Evolutionary conservation across 2,329 filamentous ascomycete species (phyloP).

Genomic region (Rutstroemia sydowiana): DNA sequence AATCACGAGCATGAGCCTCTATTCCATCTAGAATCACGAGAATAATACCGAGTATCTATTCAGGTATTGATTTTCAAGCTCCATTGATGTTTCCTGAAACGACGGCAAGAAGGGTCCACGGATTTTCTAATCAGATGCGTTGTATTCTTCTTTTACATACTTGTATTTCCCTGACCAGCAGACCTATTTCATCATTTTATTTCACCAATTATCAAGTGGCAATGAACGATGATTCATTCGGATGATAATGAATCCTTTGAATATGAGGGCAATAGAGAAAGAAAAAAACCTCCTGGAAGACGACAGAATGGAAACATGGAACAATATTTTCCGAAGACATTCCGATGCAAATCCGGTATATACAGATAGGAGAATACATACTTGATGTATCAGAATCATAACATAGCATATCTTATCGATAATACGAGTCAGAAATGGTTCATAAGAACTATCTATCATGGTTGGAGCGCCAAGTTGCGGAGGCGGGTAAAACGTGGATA

Average conservation of each 20-base stretch:
- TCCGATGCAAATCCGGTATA: background rate
- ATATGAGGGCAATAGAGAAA: too few relatives aligned
- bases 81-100: background rate
- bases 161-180: background rate
- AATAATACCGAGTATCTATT: background rate
- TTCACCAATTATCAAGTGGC: too few relatives aligned
- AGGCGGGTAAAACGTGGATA: background rate
- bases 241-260: too few relatives aligned
- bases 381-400: background rate
- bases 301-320: background rate
- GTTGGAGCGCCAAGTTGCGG: background rate
- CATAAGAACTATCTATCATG: background rate
- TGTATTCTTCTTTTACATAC: background rate
- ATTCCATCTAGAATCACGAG: background rate
- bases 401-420: background rate
- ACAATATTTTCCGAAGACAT: background rate
- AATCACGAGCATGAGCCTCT: too few relatives aligned
- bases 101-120: background rate
- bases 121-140: background rate
- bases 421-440: background rate
- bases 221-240: too few relatives aligned
- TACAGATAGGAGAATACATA: background rate
- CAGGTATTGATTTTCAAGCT: background rate
- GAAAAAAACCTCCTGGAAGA: background rate
- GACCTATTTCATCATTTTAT: background rate